These are phyloP conservation scores for Coemansia asiatica DNA, from an alignment of 192 early-diverging fungal genomes.

Conservation along the genomic window DNA sequence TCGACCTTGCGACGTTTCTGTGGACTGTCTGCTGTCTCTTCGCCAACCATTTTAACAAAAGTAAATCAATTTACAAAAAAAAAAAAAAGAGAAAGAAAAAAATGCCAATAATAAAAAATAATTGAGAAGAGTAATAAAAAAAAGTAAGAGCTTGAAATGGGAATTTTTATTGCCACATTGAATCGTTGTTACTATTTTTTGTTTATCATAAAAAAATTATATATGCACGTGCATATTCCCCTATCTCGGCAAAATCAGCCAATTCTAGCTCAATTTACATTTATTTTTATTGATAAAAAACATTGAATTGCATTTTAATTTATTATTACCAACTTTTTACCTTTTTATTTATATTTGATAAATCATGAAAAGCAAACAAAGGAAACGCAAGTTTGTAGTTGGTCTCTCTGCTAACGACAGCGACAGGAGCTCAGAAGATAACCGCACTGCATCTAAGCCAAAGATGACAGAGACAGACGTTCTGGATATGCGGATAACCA, in stretches of 20 bases:
- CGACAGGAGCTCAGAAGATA: neutral
- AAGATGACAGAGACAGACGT: neutral
- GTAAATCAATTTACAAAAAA: neutral
- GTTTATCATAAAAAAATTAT: neutral
- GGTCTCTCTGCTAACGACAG: neutral
- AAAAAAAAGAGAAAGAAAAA: neutral
- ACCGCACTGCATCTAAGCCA: neutral
- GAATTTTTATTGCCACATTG: too few relatives aligned
- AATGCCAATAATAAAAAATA: neutral
- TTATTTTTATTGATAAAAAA: neutral
- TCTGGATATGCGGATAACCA: constrained; percentile 40
- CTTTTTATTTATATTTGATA: neutral
- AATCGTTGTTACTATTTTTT: too few relatives aligned
- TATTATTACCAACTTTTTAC: neutral
- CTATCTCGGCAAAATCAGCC: neutral
- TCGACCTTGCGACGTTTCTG: constrained; percentile 4
- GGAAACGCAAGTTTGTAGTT: constrained; percentile 7
- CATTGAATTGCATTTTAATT: too few relatives aligned
- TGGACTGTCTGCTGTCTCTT: neutral
- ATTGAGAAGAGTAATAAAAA: neutral
- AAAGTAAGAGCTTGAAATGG: too few relatives aligned
- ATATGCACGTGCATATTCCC: neutral
- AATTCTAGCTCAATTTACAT: neutral
- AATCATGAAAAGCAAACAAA: neutral
- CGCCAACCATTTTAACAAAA: neutral